Base-by-base conservation (phyloP, 192 early-diverging fungal species). In the Coemansia sp. region DNA sequence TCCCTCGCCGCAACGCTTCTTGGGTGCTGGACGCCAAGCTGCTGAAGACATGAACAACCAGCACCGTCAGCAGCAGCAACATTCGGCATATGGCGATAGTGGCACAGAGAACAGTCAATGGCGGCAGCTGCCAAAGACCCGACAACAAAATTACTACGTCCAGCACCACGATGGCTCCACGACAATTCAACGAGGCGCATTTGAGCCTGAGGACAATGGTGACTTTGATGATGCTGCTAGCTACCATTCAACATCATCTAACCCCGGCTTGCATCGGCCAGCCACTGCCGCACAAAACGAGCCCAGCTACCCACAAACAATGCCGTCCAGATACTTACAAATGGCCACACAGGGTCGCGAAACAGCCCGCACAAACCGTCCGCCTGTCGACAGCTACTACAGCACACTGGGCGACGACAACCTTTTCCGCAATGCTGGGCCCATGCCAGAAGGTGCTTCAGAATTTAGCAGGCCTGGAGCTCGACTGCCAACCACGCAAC, bases 151-250 rank as follows among this genome's bases (percentile, higher is more conserved):
- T 34, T 66, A 61, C 24, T 55, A 41, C 18, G 58, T 41, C 10
- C 65, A 43, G 24, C 62, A 74, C 38, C 49, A 67, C 29, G 67
- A 61, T n/a, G 71, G 64, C 65, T 68, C 69, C 46, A 39, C 73
- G 29, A 60, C 68, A n/a, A 33, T 74, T 18, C 29, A 47, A 27
- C 62, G 47, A 36, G 70, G 60, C 20, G 66, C 75, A 52, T 83
- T 66, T 47, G 66, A 63, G 47, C 69, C 70, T n/a, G 62, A 70
- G 24, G 66, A 72, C 22, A 58, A 62, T 34, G 69, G 62, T 41
- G 79, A 85, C 64, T 79, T 82, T 75, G 84, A 85, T 53, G 84
- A 85, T 64, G 76, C 84, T 39, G 79, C 80, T 31, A 85, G 84
- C 80, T 85, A 85, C 74, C 84, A 85, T 58, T 85, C 84, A 44